These are phyloP conservation scores for Eucommia ulmoides DNA, from an alignment of 257 asterid species.

Conservation along the genomic window DNA sequence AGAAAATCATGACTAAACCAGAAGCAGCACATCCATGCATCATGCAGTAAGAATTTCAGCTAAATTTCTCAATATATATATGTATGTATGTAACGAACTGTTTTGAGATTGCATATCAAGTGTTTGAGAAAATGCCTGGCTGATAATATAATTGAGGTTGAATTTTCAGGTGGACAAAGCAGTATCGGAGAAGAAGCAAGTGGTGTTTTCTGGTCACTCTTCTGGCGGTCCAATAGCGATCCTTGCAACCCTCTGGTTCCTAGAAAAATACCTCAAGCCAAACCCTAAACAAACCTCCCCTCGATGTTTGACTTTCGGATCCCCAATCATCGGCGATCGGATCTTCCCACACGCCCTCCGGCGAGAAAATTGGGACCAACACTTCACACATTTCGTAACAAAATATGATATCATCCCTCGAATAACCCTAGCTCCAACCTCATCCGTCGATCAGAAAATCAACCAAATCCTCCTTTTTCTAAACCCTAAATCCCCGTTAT, in stretches of 20 bases:
- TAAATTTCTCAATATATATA: no score
- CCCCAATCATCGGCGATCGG: slow-evolving; percentile 50
- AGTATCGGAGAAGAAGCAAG: slow-evolving; percentile 42
- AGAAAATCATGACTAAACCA: no score
- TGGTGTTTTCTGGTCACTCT: slow-evolving; percentile 76
- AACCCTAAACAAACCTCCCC: slow-evolving; percentile 19
- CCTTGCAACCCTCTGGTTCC: slow-evolving; percentile 66
- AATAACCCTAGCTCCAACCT: slow-evolving; percentile 50
- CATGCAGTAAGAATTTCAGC: no score
- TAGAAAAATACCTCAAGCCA: slow-evolving; percentile 46
- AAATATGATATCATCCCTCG: slow-evolving; percentile 71
- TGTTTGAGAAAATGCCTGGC: background rate
- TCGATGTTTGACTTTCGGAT: slow-evolving; percentile 67
- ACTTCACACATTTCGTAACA: slow-evolving; percentile 54
- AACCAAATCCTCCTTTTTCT: slow-evolving; percentile 29
- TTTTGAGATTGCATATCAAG: no score
- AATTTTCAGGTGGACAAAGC: slow-evolving; percentile 66
- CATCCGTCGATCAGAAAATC: slow-evolving; percentile 37
- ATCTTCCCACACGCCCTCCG: slow-evolving; percentile 67
- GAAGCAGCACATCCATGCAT: no score
- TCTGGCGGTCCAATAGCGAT: slow-evolving; percentile 66
- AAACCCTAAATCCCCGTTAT: slow-evolving; percentile 30
- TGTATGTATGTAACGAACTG: no score
- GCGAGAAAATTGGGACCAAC: slow-evolving; percentile 62
- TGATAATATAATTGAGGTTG: no score